Percentiles rank a stretch among this genome's conserved stretches.
Conservation (phyloP, 345 rosid species). For the Boechera stricta region DNA sequence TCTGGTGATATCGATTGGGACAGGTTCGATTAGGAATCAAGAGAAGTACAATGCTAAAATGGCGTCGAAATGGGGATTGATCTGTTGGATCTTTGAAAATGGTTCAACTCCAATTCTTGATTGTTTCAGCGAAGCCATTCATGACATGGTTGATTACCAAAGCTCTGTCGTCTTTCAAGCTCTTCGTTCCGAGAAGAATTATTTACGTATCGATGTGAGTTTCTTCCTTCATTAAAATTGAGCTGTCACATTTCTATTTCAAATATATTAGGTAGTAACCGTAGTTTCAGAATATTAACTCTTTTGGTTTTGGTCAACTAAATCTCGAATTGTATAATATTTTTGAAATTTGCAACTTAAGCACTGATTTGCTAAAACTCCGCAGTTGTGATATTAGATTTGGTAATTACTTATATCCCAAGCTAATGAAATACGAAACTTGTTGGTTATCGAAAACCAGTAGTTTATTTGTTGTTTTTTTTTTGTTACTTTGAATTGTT, state of each 20-base stretch:
- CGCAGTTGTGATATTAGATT: neutral
- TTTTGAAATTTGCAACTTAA: neutral
- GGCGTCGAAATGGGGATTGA: conserved; percentile 72
- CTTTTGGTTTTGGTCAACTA: neutral
- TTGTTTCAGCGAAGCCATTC: conserved; percentile 55
- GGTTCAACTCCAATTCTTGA: conserved; percentile 63
- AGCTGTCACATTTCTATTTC: neutral
- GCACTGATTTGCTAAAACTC: neutral
- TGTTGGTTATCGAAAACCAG: neutral
- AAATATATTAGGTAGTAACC: neutral
- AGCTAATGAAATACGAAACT: neutral
- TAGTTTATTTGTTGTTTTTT: neutral
- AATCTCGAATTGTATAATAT: neutral
- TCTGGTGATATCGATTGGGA: conserved; percentile 72
- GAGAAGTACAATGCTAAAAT: conserved; percentile 52
- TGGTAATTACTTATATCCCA: neutral
- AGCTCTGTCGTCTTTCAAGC: conserved; percentile 64
- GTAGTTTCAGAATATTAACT: neutral
- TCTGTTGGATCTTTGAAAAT: conserved; percentile 56
- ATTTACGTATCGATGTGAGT: conserved; percentile 59
- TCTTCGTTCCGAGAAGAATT: conserved; percentile 59
- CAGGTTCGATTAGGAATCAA: conserved; percentile 58
- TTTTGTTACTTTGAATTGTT: conserved; percentile 1
- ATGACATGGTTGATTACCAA: conserved; percentile 76
- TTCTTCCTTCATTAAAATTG: neutral